Conservation (phyloP, 2,329 filamentous ascomycete genomes). For the Fusarium temperatum region DNA sequence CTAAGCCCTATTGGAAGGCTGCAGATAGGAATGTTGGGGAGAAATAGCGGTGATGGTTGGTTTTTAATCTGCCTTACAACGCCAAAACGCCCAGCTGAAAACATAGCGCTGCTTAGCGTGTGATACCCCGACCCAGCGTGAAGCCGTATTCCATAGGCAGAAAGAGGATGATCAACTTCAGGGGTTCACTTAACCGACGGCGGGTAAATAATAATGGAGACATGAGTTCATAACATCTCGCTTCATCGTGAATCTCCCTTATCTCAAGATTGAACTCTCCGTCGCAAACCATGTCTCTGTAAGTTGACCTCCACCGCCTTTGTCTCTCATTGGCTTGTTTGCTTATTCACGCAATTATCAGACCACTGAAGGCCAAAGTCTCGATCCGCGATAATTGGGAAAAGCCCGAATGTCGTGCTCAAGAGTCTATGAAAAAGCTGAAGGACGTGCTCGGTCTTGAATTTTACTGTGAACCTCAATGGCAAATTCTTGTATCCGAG, state of each 20-base stretch:
- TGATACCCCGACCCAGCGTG: not conserved
- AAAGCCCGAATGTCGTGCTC: constrained; percentile 45
- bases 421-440: constrained; percentile 46
- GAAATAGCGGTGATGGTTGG: constrained; percentile 3
- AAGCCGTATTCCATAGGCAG: not conserved
- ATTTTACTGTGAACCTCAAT: constrained; percentile 53
- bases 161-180: not conserved
- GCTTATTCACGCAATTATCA: constrained; percentile 31
- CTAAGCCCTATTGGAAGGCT: not conserved
- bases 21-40: not conserved
- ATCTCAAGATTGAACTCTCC: not conserved
- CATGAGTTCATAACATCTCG: not conserved
- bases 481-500: constrained; percentile 52
- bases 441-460: constrained; percentile 51
- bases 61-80: constrained; percentile 21
- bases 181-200: not conserved
- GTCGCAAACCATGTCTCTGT: constrained; percentile 4
- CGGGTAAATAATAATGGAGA: not conserved
- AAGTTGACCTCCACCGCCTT: not conserved
- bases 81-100: constrained; percentile 40
- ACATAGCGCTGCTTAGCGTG: constrained; percentile 30
- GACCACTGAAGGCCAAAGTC: constrained; percentile 54
- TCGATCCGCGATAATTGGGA: constrained; percentile 56
- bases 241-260: not conserved
- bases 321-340: not conserved